Evolutionary conservation across 1,284 basidiomycete genomes (phyloP).

Genomic region (Thelephora terrestris): DNA sequence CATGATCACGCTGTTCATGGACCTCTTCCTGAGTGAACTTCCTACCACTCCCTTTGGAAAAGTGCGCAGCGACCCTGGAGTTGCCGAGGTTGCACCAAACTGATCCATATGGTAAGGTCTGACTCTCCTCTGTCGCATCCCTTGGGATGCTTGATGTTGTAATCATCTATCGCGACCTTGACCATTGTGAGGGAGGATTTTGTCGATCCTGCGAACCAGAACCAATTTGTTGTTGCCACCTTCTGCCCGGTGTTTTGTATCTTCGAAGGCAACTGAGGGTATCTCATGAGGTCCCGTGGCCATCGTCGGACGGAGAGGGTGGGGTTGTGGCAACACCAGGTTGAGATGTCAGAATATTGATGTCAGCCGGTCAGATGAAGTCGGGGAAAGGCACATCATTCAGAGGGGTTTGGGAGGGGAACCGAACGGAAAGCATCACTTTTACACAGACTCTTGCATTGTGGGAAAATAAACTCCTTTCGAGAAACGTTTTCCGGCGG

Average conservation of each 20-base stretch:
- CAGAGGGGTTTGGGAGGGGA: conserved; percentile 31
- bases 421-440: conserved; percentile 79
- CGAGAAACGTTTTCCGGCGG: conserved; percentile 91
- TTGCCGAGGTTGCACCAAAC: too few species aligned
- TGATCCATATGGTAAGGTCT: too few species aligned
- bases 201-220: too few species aligned
- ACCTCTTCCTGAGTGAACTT: too few species aligned
- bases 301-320: conserved; percentile 60
- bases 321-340: conserved; percentile 59
- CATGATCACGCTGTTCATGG: too few species aligned
- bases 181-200: too few species aligned
- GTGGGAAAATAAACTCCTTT: conserved; percentile 92
- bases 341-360: conserved; percentile 70
- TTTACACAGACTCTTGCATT: conserved; percentile 98
- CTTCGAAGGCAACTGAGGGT: conserved; percentile 77
- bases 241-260: conserved; percentile 56
- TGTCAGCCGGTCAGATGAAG: conserved; percentile 74
- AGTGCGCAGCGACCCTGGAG: too few species aligned
- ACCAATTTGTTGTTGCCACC: too few species aligned
- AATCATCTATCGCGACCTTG: too few species aligned
- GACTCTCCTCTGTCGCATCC: too few species aligned
- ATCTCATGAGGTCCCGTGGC: conserved; percentile 78
- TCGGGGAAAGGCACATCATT: conserved; percentile 59
- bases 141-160: too few species aligned
- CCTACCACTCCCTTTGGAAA: too few species aligned